Conservation (phyloP, 352 stramenopile species). For the Thraustochytrium sp. region DNA sequence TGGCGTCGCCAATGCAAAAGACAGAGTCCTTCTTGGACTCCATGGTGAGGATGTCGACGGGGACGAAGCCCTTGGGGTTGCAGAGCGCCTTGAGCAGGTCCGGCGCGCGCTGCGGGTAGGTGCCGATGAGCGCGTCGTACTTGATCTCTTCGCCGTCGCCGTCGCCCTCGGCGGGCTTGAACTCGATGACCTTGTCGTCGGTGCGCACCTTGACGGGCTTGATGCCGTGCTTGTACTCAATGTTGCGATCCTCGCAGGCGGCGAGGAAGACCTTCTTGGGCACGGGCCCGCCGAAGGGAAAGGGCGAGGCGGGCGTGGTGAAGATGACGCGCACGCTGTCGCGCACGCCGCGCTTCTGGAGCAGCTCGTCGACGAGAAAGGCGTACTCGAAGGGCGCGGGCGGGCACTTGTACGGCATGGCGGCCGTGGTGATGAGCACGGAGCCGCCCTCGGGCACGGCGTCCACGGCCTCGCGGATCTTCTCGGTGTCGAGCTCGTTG, state of each 20-base stretch:
- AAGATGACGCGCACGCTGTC: background rate
- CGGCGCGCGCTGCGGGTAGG: background rate
- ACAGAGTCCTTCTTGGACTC: background rate
- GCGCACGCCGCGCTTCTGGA: background rate
- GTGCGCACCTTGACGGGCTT: background rate
- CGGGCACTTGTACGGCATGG: slow-evolving; percentile 17
- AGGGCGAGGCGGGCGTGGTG: background rate
- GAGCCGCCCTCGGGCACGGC: background rate
- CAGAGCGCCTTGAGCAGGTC: background rate
- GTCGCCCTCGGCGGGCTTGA: background rate
- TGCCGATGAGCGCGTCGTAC: background rate
- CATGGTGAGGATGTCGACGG: slow-evolving; percentile 2
- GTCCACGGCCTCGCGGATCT: background rate
- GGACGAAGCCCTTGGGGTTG: slow-evolving; percentile 10
- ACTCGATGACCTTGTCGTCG: background rate
- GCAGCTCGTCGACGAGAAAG: background rate
- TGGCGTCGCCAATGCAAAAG: background rate
- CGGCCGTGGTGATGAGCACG: background rate
- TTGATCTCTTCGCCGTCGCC: background rate
- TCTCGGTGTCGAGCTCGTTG: background rate
- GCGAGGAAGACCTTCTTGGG: background rate
- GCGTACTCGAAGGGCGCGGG: slow-evolving; percentile 27
- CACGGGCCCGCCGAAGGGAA: background rate
- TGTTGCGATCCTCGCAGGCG: background rate
- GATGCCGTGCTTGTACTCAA: background rate